A percentile compares a stretch with the other conserved stretches of the same genome.
Conservation (phyloP, 192 early-diverging fungal genomes). For the Podila epicladia region DNA sequence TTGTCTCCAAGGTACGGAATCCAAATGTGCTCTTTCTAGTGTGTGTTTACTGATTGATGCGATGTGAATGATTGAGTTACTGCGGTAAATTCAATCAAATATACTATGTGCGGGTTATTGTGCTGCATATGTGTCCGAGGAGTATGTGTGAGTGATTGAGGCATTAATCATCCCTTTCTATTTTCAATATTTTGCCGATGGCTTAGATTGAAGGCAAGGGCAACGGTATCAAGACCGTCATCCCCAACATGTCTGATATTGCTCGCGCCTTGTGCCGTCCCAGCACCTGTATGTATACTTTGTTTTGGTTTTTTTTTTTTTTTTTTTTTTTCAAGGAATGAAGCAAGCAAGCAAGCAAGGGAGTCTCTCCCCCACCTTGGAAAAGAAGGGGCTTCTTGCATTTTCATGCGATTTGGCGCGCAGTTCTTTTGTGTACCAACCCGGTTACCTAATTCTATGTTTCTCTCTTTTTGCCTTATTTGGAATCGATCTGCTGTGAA, state of each 20-base stretch:
- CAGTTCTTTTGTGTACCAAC: no score
- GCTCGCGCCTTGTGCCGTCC: constrained; percentile 90
- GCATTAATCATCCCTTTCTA: background rate
- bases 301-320: constrained; percentile 11
- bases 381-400: no score
- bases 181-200: background rate
- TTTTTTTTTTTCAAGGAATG: background rate
- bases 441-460: background rate
- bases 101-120: no score
- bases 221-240: constrained; percentile 99
- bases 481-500: background rate
- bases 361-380: no score
- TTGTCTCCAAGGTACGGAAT: constrained; percentile 71
- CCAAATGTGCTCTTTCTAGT: background rate
- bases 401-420: no score
- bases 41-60: background rate
- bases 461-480: constrained; percentile 5
- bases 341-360: no score
- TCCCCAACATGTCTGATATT: constrained; percentile 97
- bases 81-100: no score
- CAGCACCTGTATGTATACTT: constrained; percentile 70
- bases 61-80: no score
- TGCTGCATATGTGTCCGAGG: background rate
- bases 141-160: background rate
- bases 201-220: constrained; percentile 94